phyloP scores from a whole-genome alignment of 805 yeast species.

The Starmera caribaea region DNA sequence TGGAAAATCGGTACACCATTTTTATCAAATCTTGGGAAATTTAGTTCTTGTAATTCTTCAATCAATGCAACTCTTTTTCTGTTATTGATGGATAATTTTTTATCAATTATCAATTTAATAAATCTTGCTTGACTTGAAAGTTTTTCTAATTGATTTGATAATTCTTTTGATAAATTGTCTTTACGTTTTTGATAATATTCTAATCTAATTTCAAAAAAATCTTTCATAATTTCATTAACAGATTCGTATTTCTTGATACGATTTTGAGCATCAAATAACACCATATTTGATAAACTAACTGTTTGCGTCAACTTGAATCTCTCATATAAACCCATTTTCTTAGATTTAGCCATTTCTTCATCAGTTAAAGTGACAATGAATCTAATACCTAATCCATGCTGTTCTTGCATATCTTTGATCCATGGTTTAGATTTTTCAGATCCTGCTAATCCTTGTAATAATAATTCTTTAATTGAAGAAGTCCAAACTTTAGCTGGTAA shows the following conservation, averaged over 20 bases:
- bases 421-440: slow-evolving; percentile 67
- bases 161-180: slow-evolving; percentile 58
- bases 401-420: slow-evolving; percentile 94
- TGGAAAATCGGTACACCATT: slow-evolving; percentile 54
- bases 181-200: slow-evolving; percentile 89
- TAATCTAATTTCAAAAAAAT: slow-evolving; percentile 77
- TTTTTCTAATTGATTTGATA: slow-evolving; percentile 68
- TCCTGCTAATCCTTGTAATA: slow-evolving; percentile 67
- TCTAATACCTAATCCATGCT: slow-evolving; percentile 73
- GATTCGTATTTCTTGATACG: slow-evolving; percentile 74
- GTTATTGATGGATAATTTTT: slow-evolving; percentile 60
- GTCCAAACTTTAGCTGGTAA: slow-evolving; percentile 93
- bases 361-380: slow-evolving; percentile 66
- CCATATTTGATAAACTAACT: slow-evolving; percentile 78
- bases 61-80: slow-evolving; percentile 59
- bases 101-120: slow-evolving; percentile 81
- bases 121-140: slow-evolving; percentile 82
- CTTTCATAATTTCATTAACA: slow-evolving; percentile 70
- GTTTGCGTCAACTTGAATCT: slow-evolving; percentile 69
- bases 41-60: slow-evolving; percentile 46
- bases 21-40: slow-evolving; percentile 72
- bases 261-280: slow-evolving; percentile 87
- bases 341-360: slow-evolving; percentile 79
- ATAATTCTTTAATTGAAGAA: slow-evolving; percentile 74
- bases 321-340: slow-evolving; percentile 68